Base-by-base conservation (phyloP, 2,329 filamentous ascomycete genomes). In the Ilyonectria sp. region DNA sequence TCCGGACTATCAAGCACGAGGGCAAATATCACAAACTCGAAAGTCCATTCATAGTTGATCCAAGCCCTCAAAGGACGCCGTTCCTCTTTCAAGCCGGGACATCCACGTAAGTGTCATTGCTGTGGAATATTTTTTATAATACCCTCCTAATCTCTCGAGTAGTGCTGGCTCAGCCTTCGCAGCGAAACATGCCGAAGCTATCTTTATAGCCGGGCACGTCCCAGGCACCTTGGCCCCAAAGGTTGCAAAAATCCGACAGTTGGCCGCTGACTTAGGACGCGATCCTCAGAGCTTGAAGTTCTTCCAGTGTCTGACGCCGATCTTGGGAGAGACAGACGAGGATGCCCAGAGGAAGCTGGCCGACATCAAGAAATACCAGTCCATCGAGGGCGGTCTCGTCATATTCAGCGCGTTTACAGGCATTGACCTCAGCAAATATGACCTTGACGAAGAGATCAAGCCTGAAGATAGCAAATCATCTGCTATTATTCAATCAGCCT, bases 51-150 rank as follows among this genome's bases (percentile, higher is more conserved):
- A 65, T 65, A 6, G 58, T 65, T 8, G 63, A 65, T 33, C 63
- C 63, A 26, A 65, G 63, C 1, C 88, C 88, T 0, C 89, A 91
- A 70, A 81, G 89, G 2, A 91, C 88, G 0, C 89, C 89, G 0
- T 82, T 91, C 10, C 83, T 91, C 19, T 82, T 91, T 26, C 89
- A 91, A 75, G 89, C 89, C 0, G 89, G 89, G 0, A 89, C 88
- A 0, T 89, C 86, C 0, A 86, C 84, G 67, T 83, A 29, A 46
- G 61, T 26, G 23, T 11, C 17, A 4, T 0, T 8, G n/a, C 29
- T 29, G 21, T 21, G 26, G 1, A 40, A 21, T 7, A 23, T n/a
- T 11, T n/a, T 4, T 13, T 2, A 7, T 6, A n/a, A 26, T 52
- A 29, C 10, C 26, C 17, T 6, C 8, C 6, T n/a, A 9, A 29